Percentiles rank a stretch among this genome's conserved stretches.
Conservation (phyloP, 805 yeast species). For the Saturnispora quitensis region DNA sequence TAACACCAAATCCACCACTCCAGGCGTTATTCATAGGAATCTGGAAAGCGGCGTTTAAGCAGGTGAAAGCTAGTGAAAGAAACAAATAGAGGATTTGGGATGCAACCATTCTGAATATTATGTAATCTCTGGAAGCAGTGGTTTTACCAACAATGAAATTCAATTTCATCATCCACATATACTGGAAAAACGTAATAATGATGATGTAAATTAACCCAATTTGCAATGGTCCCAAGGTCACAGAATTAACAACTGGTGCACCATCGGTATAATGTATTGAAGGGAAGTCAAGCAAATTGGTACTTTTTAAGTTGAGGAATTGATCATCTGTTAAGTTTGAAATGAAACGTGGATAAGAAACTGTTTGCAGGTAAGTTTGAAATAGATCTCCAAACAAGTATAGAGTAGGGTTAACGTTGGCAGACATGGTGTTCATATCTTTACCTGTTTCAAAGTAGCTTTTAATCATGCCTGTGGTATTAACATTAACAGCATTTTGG, state of each 20-base stretch:
- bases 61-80: constrained; percentile 47
- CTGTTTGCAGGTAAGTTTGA: constrained; percentile 10
- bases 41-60: constrained; percentile 62
- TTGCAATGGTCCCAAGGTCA: constrained; percentile 57
- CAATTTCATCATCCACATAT: constrained; percentile 47
- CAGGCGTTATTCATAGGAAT: constrained; percentile 48
- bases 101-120: constrained; percentile 42
- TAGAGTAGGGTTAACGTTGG: constrained; percentile 39
- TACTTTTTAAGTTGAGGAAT: constrained; percentile 15
- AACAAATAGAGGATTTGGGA: constrained; percentile 48
- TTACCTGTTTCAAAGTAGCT: constrained; percentile 52
- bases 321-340: constrained; percentile 20
- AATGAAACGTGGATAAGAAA: constrained; percentile 24
- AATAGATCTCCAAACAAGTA: constrained; percentile 28
- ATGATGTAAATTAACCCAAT: constrained; percentile 68
- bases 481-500: constrained; percentile 24
- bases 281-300: constrained; percentile 19
- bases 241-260: constrained; percentile 31
- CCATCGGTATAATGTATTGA: constrained; percentile 10
- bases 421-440: constrained; percentile 42
- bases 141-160: constrained; percentile 43
- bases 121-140: constrained; percentile 33
- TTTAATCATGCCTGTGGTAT: constrained; percentile 18
- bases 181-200: constrained; percentile 64
- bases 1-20: constrained; percentile 60